A percentile compares a stretch with the other conserved stretches of the same genome.
Conservation (phyloP, 164 flowering plant genomes). For the Magnolia changhungtana region DNA sequence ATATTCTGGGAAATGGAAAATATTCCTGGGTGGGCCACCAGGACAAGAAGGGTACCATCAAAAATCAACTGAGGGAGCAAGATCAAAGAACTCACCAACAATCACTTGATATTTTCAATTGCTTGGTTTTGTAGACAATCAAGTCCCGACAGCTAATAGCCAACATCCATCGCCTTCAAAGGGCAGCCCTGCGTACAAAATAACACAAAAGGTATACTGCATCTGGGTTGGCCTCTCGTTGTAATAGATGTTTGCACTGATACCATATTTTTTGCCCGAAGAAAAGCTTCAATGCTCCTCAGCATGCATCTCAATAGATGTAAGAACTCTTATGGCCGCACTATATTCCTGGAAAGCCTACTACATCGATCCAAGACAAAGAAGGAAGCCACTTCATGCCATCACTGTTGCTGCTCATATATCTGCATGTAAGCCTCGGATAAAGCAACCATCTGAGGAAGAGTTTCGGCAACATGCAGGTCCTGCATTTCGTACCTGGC, state of each 20-base stretch:
- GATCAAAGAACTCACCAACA: no score
- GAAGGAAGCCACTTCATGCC: not conserved
- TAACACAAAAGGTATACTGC: not conserved
- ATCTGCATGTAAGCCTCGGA: slow-evolving; percentile 98
- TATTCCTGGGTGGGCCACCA: no score
- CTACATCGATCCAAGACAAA: not conserved
- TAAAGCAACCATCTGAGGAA: slow-evolving; percentile 98
- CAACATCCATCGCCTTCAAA: not conserved
- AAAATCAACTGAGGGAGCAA: no score
- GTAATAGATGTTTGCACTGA: no score
- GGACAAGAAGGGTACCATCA: no score
- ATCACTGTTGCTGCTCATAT: slow-evolving; percentile 84
- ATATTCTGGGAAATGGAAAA: no score
- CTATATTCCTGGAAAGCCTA: not conserved
- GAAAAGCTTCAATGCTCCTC: no score
- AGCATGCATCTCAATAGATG: not conserved
- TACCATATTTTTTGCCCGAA: no score
- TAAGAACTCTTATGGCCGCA: not conserved
- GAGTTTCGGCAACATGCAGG: slow-evolving; percentile 91
- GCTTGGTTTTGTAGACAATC: not conserved
- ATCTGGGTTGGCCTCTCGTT: not conserved
- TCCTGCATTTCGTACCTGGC: slow-evolving; percentile 99
- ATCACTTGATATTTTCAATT: not conserved
- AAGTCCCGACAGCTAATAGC: not conserved
- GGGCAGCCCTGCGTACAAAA: not conserved